Base-by-base conservation (phyloP, 306 rosid genomes). In the Lathyrus aphaca region DNA sequence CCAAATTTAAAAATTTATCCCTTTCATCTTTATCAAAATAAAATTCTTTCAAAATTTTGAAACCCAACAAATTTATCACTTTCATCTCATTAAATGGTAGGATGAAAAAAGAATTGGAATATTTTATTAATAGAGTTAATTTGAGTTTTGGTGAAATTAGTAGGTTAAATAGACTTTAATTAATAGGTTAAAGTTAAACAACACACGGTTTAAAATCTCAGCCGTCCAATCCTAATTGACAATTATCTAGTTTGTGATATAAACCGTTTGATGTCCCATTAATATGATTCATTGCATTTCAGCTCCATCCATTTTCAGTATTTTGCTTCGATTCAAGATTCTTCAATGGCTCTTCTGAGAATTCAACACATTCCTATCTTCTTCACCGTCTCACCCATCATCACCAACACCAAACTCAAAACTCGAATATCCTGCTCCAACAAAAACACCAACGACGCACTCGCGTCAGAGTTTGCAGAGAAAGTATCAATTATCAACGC, bases 381-480 rank as follows among this genome's bases (percentile, higher is more conserved):
- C 43, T 38, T 66, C 77, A 83, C 64, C 37, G 71, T 42, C 19
- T 59, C 74, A 3, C 66, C 79, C 8, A 17, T 30, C 17, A 51
- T 32, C 62, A 10, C 57, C 63, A 42, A 40, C 73, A 74, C 72
- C 38, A 79, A 75, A 30, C 66, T 21, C 75, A 62, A 60, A 10
- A 51, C 84, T 45, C 86, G 17, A 58, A 61, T 77, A 75, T 63
- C 80, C 3, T 87, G 95, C 82, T 37, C 16, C 58, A 50, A 42
- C 27, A 77, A 49, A 2, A 60, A 68, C 50, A 23, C 72, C 69
- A 74, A 83, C 50, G 90, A 91, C 37, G 69, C 86, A 19, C 89
- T 92, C 0, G 86, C 98, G 5, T 73, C 88, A 14, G 86, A 85
- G 29, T 60, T 89, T 7, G 83, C 93, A 5, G 64, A 61, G 19